phyloP scores from a whole-genome alignment of 176 grass and related monocot genomes.

The Oryza meyeriana region DNA sequence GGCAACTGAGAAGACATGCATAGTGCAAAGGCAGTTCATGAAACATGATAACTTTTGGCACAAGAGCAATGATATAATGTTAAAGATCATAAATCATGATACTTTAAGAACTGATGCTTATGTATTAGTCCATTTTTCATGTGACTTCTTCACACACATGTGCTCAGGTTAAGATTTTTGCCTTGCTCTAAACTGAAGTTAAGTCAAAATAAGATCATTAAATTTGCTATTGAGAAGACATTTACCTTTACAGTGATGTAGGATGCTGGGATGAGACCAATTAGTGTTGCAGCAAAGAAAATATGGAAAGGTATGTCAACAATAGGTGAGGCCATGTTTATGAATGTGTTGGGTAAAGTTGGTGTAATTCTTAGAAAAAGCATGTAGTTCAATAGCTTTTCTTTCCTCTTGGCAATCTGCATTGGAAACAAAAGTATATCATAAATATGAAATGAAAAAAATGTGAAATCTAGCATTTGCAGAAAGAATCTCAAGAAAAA shows the following conservation, averaged over 20 bases:
- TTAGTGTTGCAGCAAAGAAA: slow-evolving; percentile 93
- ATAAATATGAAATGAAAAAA: slow-evolving; percentile 29
- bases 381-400: slow-evolving; percentile 97
- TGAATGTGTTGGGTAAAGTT: slow-evolving; percentile 95
- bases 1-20: not conserved
- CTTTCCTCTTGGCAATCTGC: slow-evolving; percentile 88
- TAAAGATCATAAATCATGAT: not conserved
- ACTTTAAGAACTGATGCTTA: not conserved
- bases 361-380: slow-evolving; percentile 99
- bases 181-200: slow-evolving; percentile 7
- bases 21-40: slow-evolving; percentile 5
- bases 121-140: slow-evolving; percentile 5
- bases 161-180: not conserved
- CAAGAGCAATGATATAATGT: slow-evolving; percentile 1
- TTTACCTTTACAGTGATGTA: slow-evolving; percentile 96
- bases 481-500: slow-evolving; percentile 27
- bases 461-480: not conserved
- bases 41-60: not conserved
- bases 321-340: slow-evolving; percentile 98
- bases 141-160: not conserved
- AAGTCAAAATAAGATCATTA: slow-evolving; percentile 1
- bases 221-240: slow-evolving; percentile 9
- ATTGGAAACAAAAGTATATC: slow-evolving; percentile 23
- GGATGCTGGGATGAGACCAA: slow-evolving; percentile 88
- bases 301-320: slow-evolving; percentile 97